phyloP scores from a whole-genome alignment of 345 rosid species.

The Jatropha curcas region DNA sequence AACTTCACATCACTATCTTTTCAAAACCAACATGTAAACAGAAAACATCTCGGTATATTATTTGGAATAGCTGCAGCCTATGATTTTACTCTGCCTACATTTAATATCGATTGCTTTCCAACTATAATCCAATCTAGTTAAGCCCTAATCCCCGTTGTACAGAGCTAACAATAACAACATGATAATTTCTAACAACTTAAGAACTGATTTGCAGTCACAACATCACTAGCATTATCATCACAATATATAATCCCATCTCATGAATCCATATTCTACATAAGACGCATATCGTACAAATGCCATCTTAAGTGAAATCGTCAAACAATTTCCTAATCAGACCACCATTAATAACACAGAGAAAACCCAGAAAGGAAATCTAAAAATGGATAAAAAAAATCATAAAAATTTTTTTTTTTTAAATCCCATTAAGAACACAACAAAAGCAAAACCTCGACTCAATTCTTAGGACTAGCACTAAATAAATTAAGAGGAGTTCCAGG shows the following conservation, averaged over 20 bases:
- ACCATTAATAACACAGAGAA: neutral
- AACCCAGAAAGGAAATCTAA: constrained; percentile 8
- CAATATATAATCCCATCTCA: neutral
- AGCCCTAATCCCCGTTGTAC: neutral
- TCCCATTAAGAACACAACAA: neutral
- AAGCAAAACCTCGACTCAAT: neutral
- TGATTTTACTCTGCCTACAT: neutral
- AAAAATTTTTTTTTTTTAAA: neutral
- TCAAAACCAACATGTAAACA: neutral
- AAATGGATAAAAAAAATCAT: neutral
- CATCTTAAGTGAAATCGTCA: neutral
- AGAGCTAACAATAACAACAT: too few relatives aligned
- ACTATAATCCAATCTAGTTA: neutral
- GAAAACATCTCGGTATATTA: neutral
- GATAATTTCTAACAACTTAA: neutral
- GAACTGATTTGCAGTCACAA: neutral
- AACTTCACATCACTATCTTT: neutral
- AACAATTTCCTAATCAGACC: neutral
- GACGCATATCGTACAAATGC: neutral
- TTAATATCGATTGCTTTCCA: neutral
- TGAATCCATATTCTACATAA: neutral
- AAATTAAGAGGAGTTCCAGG: too few relatives aligned
- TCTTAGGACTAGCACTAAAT: neutral
- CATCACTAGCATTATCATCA: neutral
- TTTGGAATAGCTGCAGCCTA: neutral